Conservation (phyloP, 345 rosid genomes). For the Psidium friedrichsthalianum region DNA sequence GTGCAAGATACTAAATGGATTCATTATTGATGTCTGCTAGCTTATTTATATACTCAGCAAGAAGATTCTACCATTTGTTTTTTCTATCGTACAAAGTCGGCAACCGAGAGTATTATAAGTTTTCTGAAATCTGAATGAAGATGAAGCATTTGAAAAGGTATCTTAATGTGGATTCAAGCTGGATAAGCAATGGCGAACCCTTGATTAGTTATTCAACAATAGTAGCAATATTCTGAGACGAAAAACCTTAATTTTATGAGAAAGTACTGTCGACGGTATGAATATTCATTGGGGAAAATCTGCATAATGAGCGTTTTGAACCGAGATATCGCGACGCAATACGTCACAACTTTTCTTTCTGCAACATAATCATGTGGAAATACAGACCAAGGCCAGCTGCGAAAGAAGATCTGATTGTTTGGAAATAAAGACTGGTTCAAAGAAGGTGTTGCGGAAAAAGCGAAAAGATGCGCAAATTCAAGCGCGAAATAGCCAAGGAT, state of each 20-base stretch:
- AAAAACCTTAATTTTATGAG: background rate
- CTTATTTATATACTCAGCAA: background rate
- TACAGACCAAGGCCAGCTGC: background rate
- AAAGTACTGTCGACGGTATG: background rate
- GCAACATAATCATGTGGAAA: background rate
- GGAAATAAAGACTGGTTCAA: background rate
- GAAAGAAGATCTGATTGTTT: background rate
- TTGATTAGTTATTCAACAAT: background rate
- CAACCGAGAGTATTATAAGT: background rate
- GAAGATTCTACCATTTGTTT: background rate
- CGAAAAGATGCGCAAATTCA: no score
- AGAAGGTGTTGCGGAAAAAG: background rate
- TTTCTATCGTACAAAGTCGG: background rate
- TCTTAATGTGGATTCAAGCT: background rate
- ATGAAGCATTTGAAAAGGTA: background rate
- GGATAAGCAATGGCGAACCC: background rate
- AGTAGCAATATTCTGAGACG: background rate
- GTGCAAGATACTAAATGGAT: slow-evolving; percentile 11
- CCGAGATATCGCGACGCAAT: background rate
- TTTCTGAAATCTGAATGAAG: background rate
- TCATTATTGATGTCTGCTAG: slow-evolving; percentile 3
- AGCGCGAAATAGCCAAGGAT: no score
- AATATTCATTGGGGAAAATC: background rate
- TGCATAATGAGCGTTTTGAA: background rate
- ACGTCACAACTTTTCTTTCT: background rate